Base-by-base conservation (phyloP, 345 rosid species). In the Euphorbia pulcherrima region DNA sequence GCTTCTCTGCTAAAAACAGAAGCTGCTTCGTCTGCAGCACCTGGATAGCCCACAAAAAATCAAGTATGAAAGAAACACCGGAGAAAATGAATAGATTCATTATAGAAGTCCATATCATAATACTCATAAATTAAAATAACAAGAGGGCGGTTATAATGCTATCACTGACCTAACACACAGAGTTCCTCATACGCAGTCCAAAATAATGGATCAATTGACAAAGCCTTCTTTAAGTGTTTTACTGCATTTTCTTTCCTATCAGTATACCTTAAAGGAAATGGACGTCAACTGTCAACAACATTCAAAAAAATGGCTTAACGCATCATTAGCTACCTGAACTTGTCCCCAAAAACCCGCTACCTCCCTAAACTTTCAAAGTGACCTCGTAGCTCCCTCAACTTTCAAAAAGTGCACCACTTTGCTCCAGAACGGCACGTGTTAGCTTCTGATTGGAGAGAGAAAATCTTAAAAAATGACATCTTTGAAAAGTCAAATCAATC, bases 121-220 rank as follows among this genome's bases (percentile, higher is more conserved):
- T 56, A 8, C 27, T 8, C 5, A 28, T 56, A 13, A 4, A 28
- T 10, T 28, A 26, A 35, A 60, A 20, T 16, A 57, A 14, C 6
- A 23, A 60, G 26, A 23, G 55, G 35, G n/a, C 39, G 62, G 29
- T 20, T 16, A 24, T 39, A 68, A 69, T 65, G 52, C 61, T 44
- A 44, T 16, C 56, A 76, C 83, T 76, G 21, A 93, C 99, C 99
- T 88, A 94, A 77, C 47, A 82, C 68, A 72, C 99, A 91, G 58
- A 94, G 82, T 75, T 94, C 97, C 78, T 94, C 96, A 44, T 89
- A 94, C 54, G 99, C 97, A 54, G 86, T 81, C 99, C 99, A 94
- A 64, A 88, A 82, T 68, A 94, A 83, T 66, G 97, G 99, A 84
- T 91, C 96, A 50, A 86, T 69, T 33, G 88, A 81, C 82, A 91